phyloP scores from a whole-genome alignment of 164 flowering plant genomes.

The Tetrastigma voinierianum region DNA sequence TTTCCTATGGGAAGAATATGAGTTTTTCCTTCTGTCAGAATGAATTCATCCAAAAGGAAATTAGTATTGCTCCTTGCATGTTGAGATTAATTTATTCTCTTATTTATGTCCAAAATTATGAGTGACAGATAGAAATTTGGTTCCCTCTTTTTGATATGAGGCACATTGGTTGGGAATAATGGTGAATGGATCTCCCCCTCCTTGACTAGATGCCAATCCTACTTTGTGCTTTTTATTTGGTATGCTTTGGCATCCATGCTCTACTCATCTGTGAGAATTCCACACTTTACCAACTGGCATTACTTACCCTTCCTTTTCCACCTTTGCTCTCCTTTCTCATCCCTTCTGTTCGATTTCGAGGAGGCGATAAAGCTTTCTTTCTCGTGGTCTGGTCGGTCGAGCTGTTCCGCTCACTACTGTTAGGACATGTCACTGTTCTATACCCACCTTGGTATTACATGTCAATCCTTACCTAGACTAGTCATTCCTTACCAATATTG shows the following conservation, averaged over 20 bases:
- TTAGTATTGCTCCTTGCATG: too few relatives aligned
- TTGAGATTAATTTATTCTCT: neutral
- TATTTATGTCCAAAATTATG: neutral
- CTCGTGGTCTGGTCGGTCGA: too few relatives aligned
- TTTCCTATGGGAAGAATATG: neutral
- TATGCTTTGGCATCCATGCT: neutral
- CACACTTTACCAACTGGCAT: neutral
- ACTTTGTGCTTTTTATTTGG: neutral
- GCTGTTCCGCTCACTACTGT: too few relatives aligned
- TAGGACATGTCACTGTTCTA: slow-evolving; percentile 7
- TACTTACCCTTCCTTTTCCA: neutral
- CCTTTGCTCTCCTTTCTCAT: neutral
- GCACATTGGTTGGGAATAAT: neutral
- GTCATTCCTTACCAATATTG: too few relatives aligned
- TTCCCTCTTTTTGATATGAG: neutral
- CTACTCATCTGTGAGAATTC: neutral
- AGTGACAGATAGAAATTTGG: slow-evolving; percentile 12
- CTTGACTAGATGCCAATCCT: too few relatives aligned
- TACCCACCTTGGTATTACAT: neutral
- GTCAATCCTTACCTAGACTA: too few relatives aligned
- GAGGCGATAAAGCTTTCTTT: too few relatives aligned
- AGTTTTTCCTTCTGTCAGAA: too few relatives aligned
- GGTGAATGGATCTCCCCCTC: neutral
- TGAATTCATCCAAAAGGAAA: too few relatives aligned
- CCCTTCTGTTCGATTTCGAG: neutral